phyloP scores from a whole-genome alignment of 257 asterid genomes.

The Echites panduratus region DNA sequence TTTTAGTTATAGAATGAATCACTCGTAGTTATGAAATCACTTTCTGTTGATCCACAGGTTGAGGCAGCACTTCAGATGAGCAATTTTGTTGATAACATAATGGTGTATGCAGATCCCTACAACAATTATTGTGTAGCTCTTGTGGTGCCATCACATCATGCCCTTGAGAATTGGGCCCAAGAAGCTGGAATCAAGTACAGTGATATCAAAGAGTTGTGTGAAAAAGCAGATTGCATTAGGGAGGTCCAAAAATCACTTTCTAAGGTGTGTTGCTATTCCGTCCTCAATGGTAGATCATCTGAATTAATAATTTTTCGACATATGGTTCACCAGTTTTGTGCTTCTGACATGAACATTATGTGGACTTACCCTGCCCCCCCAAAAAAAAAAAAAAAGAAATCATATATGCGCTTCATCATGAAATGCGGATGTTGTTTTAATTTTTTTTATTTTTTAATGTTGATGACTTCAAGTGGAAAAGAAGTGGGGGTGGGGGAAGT shows the following conservation, averaged over 20 bases:
- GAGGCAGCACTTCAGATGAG: conserved; percentile 77
- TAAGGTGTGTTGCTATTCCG: conserved; percentile 44
- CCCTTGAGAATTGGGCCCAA: conserved; percentile 76
- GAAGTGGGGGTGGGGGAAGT: no score
- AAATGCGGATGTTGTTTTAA: background rate
- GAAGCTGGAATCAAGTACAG: conserved; percentile 53
- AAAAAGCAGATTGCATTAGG: conserved; percentile 49
- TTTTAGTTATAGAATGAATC: background rate
- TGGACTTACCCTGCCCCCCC: no score
- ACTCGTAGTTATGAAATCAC: conserved; percentile 5
- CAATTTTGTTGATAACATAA: conserved; percentile 56
- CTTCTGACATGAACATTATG: background rate
- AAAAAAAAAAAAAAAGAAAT: no score
- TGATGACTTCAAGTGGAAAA: background rate
- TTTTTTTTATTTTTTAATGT: background rate
- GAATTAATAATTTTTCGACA: background rate
- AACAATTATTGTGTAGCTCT: conserved; percentile 77
- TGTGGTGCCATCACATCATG: conserved; percentile 60
- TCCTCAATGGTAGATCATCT: background rate
- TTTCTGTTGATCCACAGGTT: conserved; percentile 40
- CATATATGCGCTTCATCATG: no score
- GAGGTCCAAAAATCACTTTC: conserved; percentile 71
- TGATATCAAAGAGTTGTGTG: conserved; percentile 61
- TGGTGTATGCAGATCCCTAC: conserved; percentile 80
- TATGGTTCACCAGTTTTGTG: background rate